These are phyloP conservation scores for Xylaria cubensis DNA, from an alignment of 495 filamentous ascomycete species.

Conservation along the genomic window DNA sequence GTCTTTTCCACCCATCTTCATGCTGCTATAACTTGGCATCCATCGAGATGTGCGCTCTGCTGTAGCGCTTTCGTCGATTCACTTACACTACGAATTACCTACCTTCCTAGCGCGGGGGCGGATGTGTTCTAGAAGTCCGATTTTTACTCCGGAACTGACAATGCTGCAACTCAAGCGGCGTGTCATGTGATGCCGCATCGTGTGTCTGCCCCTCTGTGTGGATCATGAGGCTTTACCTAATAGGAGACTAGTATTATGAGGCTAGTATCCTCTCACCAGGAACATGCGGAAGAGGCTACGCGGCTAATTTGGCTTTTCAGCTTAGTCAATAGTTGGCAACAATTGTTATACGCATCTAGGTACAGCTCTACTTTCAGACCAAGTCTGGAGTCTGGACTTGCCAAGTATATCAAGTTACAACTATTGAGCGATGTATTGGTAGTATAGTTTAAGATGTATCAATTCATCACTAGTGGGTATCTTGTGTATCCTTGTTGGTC, in stretches of 20 bases:
- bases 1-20: constrained; percentile 2
- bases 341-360: background rate
- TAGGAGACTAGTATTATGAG: background rate
- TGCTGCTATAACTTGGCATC: background rate
- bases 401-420: background rate
- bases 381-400: background rate
- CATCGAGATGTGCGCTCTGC: background rate
- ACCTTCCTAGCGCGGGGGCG: background rate
- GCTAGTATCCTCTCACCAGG: background rate
- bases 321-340: background rate
- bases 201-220: background rate
- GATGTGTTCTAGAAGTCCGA: constrained; percentile 1
- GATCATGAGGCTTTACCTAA: constrained; percentile 7
- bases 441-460: background rate
- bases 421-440: background rate
- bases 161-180: background rate
- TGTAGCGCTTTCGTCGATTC: background rate
- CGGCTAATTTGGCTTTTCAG: background rate
- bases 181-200: background rate
- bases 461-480: background rate
- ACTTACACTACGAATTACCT: background rate
- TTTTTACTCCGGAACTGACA: background rate
- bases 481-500: background rate
- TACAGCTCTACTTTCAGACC: background rate
- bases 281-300: background rate